phyloP scores from a whole-genome alignment of 768 basidiomycete genomes.

The Solioccasus polychromus region DNA sequence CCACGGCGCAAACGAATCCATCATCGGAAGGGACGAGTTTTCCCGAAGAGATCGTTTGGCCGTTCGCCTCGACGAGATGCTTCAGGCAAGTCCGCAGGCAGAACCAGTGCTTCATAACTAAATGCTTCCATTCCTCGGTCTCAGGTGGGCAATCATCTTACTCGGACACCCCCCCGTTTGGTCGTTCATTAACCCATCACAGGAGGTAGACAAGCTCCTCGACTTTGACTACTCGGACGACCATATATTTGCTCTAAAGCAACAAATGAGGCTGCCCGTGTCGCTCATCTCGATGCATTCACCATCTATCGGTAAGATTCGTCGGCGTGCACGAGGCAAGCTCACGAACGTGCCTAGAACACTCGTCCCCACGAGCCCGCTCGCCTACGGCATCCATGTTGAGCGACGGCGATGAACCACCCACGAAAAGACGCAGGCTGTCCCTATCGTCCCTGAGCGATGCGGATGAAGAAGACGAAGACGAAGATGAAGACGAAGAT shows the following conservation, averaged over 20 bases:
- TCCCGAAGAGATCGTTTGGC: slow-evolving; percentile 72
- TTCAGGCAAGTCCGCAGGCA: slow-evolving; percentile 52
- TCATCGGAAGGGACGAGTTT: slow-evolving; percentile 61
- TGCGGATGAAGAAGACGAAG: slow-evolving; percentile 40
- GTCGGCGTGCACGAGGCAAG: neutral
- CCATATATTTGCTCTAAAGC: slow-evolving; percentile 63
- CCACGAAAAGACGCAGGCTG: slow-evolving; percentile 50
- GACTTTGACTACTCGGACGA: slow-evolving; percentile 77
- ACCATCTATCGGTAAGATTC: slow-evolving; percentile 52
- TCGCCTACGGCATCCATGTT: slow-evolving; percentile 42
- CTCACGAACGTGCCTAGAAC: slow-evolving; percentile 22
- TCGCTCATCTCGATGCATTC: slow-evolving; percentile 49
- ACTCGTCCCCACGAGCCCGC: slow-evolving; percentile 17
- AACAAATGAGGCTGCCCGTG: slow-evolving; percentile 61
- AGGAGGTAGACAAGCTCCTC: slow-evolving; percentile 77
- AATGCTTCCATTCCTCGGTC: slow-evolving; percentile 12
- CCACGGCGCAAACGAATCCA: slow-evolving; percentile 63
- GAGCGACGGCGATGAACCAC: slow-evolving; percentile 44
- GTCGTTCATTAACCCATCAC: slow-evolving; percentile 16
- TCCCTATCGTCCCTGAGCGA: slow-evolving; percentile 57
- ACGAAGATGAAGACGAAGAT: slow-evolving; percentile 56
- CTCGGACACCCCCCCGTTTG: slow-evolving; percentile 6
- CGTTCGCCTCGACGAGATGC: slow-evolving; percentile 74
- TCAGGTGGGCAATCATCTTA: slow-evolving; percentile 24
- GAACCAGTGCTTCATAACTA: slow-evolving; percentile 6